phyloP scores from a whole-genome alignment of 495 filamentous ascomycete species.

The Pseudomonodictys pantanalensis region DNA sequence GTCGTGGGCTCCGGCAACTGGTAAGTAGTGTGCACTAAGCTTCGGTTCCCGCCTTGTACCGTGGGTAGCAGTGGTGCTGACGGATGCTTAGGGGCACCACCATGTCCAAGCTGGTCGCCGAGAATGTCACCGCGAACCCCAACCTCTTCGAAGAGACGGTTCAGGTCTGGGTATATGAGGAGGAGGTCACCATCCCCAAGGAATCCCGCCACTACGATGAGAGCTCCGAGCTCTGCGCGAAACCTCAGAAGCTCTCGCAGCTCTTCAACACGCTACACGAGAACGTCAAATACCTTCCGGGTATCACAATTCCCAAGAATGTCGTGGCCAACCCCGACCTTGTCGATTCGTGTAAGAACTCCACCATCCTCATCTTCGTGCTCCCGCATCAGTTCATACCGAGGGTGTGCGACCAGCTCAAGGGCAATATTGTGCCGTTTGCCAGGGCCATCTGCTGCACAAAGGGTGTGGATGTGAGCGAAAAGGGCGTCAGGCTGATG shows the following conservation, averaged over 20 bases:
- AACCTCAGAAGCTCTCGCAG: conserved; percentile 78
- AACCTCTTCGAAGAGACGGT: conserved; percentile 83
- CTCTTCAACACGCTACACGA: conserved; percentile 92
- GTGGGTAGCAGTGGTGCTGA: not conserved
- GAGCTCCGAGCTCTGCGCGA: conserved; percentile 52
- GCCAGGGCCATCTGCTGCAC: conserved; percentile 96
- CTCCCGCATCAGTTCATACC: conserved; percentile 97
- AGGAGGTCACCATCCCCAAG: conserved; percentile 72
- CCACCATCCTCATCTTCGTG: conserved; percentile 92
- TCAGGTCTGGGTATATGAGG: conserved; percentile 97
- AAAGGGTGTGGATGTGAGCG: conserved; percentile 91
- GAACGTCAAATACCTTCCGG: conserved; percentile 95
- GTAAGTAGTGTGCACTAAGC: conserved; percentile 52
- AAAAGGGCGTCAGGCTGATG: conserved; percentile 78
- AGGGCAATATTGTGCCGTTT: conserved; percentile 84
- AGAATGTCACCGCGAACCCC: conserved; percentile 75
- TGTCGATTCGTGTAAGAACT: conserved; percentile 72
- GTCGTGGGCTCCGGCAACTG: conserved; percentile 97
- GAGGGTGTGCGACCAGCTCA: conserved; percentile 77
- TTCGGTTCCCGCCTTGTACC: not conserved
- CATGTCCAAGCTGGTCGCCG: conserved; percentile 93
- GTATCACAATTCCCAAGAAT: conserved; percentile 78
- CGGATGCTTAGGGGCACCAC: conserved; percentile 70
- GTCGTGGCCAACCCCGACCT: conserved; percentile 87
- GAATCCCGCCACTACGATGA: conserved; percentile 48